phyloP scores from a whole-genome alignment of 2,329 filamentous ascomycete genomes.

The Colletotrichum graminicola region DNA sequence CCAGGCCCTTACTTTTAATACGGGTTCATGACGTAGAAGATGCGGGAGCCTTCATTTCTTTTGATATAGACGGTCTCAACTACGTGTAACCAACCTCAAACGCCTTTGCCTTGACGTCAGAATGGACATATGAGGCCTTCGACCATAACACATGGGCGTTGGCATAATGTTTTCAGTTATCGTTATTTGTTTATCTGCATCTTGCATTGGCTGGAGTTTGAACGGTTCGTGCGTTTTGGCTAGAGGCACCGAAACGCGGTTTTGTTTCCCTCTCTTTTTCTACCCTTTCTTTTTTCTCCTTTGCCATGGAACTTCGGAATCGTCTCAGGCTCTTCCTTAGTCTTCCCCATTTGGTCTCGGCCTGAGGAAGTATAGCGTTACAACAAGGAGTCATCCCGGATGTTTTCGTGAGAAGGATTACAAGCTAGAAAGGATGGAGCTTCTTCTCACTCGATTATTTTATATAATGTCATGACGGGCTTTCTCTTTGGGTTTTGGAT shows the following conservation, averaged over 20 bases:
- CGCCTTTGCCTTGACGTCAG: neutral
- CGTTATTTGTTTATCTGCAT: conserved; percentile 17
- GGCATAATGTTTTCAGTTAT: conserved; percentile 17
- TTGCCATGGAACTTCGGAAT: neutral
- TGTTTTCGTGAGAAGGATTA: neutral
- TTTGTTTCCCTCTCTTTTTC: too few species aligned
- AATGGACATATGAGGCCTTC: conserved; percentile 4
- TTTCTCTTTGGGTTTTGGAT: neutral
- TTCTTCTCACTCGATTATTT: neutral
- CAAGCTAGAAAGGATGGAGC: too few species aligned
- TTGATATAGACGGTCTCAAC: conserved; percentile 25
- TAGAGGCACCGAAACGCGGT: conserved; percentile 28
- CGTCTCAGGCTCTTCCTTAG: neutral
- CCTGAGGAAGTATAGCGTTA: neutral
- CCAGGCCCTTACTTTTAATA: neutral
- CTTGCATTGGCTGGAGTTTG: conserved; percentile 40
- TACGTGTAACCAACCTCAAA: conserved; percentile 5
- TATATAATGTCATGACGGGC: conserved; percentile 6
- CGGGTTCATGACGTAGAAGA: conserved; percentile 3
- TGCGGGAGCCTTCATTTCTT: conserved; percentile 2
- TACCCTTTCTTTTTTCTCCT: too few species aligned
- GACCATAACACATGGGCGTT: conserved; percentile 23
- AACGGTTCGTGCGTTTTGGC: conserved; percentile 19
- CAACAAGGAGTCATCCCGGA: neutral
- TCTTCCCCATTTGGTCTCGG: neutral